Evolutionary conservation across 495 filamentous ascomycete genomes (phyloP).

Genomic region (Penicillium cosmopolitanum): DNA sequence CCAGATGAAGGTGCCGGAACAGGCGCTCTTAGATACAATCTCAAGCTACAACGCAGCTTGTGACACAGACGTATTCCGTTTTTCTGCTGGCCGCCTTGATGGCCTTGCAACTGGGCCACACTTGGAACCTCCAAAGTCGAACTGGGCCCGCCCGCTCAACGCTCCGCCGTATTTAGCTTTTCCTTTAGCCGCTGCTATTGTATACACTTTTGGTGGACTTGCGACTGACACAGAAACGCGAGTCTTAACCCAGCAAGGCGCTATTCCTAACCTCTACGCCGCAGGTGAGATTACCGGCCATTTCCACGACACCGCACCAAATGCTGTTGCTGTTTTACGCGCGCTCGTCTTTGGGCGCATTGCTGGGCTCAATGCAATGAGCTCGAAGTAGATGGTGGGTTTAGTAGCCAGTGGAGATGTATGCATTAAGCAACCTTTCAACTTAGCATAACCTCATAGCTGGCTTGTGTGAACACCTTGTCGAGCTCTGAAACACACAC

Average conservation of each 20-base stretch:
- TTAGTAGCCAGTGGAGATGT: conserved; percentile 2
- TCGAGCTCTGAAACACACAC: conserved; percentile 2
- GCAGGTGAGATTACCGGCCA: conserved; percentile 13
- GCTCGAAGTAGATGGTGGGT: conserved; percentile 7
- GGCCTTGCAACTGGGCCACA: conserved; percentile 4
- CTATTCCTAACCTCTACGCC: conserved; percentile 11
- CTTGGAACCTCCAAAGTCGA: conserved; percentile 11
- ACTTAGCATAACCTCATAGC: conserved; percentile 3
- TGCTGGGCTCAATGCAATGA: conserved; percentile 11
- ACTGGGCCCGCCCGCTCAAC: conserved; percentile 10
- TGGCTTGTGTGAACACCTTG: conserved; percentile 2
- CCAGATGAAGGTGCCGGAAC: conserved; percentile 8
- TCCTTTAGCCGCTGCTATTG: conserved; percentile 10
- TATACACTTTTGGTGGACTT: conserved; percentile 12
- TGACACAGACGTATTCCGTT: conserved; percentile 9
- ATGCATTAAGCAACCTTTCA: conserved; percentile 3
- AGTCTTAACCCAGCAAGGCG: conserved; percentile 7
- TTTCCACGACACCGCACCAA: conserved; percentile 10
- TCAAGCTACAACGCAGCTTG: conserved; percentile 12
- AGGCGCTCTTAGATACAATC: conserved; percentile 13
- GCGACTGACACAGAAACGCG: conserved; percentile 10
- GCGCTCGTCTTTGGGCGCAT: conserved; percentile 11
- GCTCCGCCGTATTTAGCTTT: conserved; percentile 9
- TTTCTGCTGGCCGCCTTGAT: conserved; percentile 11
- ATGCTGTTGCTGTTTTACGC: conserved; percentile 10